Conservation (phyloP, 1,284 basidiomycete genomes). For the Baeospora myosura region DNA sequence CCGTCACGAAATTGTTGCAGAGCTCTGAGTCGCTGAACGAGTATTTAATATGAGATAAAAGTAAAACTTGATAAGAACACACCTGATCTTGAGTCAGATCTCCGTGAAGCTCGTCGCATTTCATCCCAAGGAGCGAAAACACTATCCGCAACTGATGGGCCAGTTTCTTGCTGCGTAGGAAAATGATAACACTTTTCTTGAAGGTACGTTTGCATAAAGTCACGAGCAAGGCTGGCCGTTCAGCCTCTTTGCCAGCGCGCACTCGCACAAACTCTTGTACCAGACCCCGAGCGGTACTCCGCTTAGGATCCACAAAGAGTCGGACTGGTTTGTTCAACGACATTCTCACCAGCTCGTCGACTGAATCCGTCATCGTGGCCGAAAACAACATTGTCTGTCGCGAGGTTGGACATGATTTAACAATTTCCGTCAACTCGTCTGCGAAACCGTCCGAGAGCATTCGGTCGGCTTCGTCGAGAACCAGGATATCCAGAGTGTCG, state of each 20-base stretch:
- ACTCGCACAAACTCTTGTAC: constrained; percentile 94
- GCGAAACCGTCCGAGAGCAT: constrained; percentile 97
- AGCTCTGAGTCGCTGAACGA: constrained; percentile 70
- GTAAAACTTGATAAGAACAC: constrained; percentile 17
- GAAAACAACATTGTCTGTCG: constrained; percentile 98
- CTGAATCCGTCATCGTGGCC: constrained; percentile 95
- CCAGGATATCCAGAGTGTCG: constrained; percentile 87
- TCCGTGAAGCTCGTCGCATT: constrained; percentile 89
- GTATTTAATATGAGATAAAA: constrained; percentile 9
- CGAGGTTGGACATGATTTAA: constrained; percentile 80
- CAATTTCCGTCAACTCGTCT: constrained; percentile 93
- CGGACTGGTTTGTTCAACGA: constrained; percentile 88
- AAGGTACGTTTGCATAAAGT: constrained; percentile 86
- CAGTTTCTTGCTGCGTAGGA: constrained; percentile 92
- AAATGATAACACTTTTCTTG: constrained; percentile 81
- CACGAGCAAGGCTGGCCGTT: constrained; percentile 78
- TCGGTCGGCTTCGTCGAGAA: constrained; percentile 95
- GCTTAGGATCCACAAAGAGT: constrained; percentile 92
- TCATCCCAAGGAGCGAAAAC: constrained; percentile 83
- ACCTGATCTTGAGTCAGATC: constrained; percentile 94
- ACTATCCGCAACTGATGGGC: constrained; percentile 95
- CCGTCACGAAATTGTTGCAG: constrained; percentile 86
- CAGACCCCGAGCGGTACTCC: constrained; percentile 82
- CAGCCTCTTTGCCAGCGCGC: constrained; percentile 68
- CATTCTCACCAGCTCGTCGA: constrained; percentile 89